Conservation (phyloP, 495 filamentous ascomycete genomes). For the Penicillium longicatenatum region DNA sequence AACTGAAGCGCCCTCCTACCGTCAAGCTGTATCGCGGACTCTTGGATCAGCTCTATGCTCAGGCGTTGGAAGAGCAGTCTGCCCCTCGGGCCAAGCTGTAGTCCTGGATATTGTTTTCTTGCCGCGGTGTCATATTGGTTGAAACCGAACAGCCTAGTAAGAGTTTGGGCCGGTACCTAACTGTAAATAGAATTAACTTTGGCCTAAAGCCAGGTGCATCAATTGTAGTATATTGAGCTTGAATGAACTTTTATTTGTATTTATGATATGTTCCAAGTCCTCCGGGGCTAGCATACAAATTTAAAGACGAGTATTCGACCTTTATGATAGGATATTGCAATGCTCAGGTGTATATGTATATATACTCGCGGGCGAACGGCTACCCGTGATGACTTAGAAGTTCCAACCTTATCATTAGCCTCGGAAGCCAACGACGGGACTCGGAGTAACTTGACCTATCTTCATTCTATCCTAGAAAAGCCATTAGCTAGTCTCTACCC, state of each 20-base stretch:
- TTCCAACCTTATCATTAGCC: too few relatives aligned
- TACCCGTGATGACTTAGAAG: too few relatives aligned
- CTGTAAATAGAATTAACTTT: conserved; percentile 4
- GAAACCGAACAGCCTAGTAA: neutral
- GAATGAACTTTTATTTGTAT: neutral
- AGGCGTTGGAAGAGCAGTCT: conserved; percentile 56
- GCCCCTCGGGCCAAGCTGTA: conserved; percentile 58
- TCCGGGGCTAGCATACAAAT: too few relatives aligned
- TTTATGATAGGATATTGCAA: too few relatives aligned
- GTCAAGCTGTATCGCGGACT: conserved; percentile 72
- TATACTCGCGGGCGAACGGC: too few relatives aligned
- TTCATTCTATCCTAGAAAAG: too few relatives aligned
- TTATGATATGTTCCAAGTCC: neutral
- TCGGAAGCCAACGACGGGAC: too few relatives aligned
- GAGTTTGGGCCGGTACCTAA: neutral
- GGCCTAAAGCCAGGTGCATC: neutral
- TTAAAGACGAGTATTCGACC: too few relatives aligned
- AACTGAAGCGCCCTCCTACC: conserved; percentile 91
- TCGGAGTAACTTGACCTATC: too few relatives aligned
- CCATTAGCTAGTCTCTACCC: too few relatives aligned
- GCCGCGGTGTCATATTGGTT: neutral
- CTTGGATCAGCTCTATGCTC: conserved; percentile 80
- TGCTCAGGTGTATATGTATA: too few relatives aligned
- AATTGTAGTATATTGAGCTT: conserved; percentile 14
- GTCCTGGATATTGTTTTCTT: conserved; percentile 2